These are phyloP conservation scores for Mortierella sp. DNA, from an alignment of 371 early-diverging fungal species.

Conservation along the genomic window DNA sequence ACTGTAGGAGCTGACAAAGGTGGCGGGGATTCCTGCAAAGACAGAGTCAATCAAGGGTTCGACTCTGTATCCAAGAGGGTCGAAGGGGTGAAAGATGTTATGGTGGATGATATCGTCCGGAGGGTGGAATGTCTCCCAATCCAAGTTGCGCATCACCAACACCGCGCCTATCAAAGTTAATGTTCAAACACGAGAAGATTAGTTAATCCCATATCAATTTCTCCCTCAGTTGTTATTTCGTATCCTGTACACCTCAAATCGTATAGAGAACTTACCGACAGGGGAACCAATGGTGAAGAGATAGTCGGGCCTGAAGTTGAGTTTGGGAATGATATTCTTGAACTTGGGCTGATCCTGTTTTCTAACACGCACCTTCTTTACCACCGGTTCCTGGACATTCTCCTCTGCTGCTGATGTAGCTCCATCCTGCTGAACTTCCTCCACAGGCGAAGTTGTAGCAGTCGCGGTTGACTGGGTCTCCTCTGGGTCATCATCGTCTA, in stretches of 20 bases:
- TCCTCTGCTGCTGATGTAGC: slow-evolving; percentile 2
- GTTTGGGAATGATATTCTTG: slow-evolving; percentile 32
- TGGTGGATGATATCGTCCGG: slow-evolving; percentile 66
- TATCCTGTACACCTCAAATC: not conserved
- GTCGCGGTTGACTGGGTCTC: not conserved
- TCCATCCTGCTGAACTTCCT: not conserved
- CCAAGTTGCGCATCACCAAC: slow-evolving; percentile 71
- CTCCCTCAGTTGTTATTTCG: no score
- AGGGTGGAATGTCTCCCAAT: slow-evolving; percentile 64
- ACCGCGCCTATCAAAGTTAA: slow-evolving; percentile 62
- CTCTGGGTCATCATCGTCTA: slow-evolving; percentile 59
- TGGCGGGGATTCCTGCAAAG: slow-evolving; percentile 68
- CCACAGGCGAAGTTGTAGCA: not conserved
- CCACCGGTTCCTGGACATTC: not conserved
- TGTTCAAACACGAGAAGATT: slow-evolving; percentile 48
- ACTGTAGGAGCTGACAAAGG: slow-evolving; percentile 39
- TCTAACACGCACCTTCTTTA: slow-evolving; percentile 18
- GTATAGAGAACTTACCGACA: slow-evolving; percentile 50
- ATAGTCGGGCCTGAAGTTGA: slow-evolving; percentile 59
- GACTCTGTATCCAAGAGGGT: slow-evolving; percentile 77
- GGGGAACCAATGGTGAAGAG: slow-evolving; percentile 73
- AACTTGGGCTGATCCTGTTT: slow-evolving; percentile 45
- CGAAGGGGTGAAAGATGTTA: slow-evolving; percentile 79
- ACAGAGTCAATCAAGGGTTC: slow-evolving; percentile 73
- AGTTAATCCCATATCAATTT: slow-evolving; percentile 42